These are phyloP conservation scores for Pleurotus giganteus DNA, from an alignment of 768 basidiomycete species.

Conservation along the genomic window DNA sequence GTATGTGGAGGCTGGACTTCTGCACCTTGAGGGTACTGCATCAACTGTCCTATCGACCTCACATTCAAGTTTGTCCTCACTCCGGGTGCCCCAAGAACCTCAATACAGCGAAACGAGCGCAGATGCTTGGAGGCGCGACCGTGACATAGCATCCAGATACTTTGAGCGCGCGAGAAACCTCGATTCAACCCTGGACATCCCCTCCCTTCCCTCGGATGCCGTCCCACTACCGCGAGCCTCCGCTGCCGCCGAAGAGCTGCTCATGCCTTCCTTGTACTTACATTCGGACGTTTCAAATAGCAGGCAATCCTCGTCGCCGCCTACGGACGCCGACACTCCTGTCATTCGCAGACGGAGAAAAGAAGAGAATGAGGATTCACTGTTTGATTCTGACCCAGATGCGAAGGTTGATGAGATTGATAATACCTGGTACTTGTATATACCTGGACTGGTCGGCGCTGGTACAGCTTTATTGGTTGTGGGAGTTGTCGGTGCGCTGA, in stretches of 20 bases:
- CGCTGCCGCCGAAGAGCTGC: constrained; percentile 40
- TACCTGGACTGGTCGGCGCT: constrained; percentile 78
- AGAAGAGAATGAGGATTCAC: constrained; percentile 42
- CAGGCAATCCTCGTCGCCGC: constrained; percentile 19
- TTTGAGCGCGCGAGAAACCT: constrained; percentile 69
- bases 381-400: constrained; percentile 36
- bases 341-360: constrained; percentile 49
- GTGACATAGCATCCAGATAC: constrained; percentile 65
- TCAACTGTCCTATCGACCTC: constrained; percentile 69
- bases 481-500: constrained; percentile 74
- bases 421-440: constrained; percentile 75
- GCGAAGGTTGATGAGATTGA: constrained; percentile 59
- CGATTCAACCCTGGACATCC: constrained; percentile 65
- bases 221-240: constrained; percentile 17
- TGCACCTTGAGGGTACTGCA: constrained; percentile 81
- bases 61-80: constrained; percentile 74
- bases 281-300: constrained; percentile 4
- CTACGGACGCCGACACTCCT: constrained; percentile 34
- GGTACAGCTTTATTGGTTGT: constrained; percentile 82
- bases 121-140: constrained; percentile 74
- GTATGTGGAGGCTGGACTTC: constrained; percentile 74
- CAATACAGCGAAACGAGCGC: constrained; percentile 56
- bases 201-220: constrained; percentile 54
- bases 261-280: constrained; percentile 62
- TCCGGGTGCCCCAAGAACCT: constrained; percentile 59